These are phyloP conservation scores for Coffea humblotiana DNA, from an alignment of 305 asterid species.

Conservation along the genomic window DNA sequence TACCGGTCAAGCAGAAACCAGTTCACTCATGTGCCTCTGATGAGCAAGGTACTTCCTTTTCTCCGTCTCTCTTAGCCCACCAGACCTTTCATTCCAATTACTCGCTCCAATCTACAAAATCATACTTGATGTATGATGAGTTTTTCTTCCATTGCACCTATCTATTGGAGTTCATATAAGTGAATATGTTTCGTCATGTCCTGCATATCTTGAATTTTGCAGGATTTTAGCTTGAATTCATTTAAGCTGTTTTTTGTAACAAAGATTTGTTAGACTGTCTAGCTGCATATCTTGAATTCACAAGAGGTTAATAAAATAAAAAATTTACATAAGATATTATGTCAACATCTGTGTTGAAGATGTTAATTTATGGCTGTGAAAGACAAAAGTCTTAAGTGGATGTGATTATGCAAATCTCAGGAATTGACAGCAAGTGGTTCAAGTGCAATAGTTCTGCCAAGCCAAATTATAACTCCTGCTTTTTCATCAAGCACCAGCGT, in stretches of 20 bases:
- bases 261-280: background rate
- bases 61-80: background rate
- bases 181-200: background rate
- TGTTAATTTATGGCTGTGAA: too few species aligned
- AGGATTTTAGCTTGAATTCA: background rate
- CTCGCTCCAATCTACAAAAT: too few species aligned
- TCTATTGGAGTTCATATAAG: background rate
- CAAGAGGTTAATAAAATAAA: background rate
- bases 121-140: background rate
- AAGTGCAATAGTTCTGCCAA: conserved; percentile 3
- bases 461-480: background rate
- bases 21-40: background rate
- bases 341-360: background rate
- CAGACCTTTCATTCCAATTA: background rate
- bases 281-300: background rate
- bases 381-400: background rate
- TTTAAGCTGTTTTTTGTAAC: background rate
- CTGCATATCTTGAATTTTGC: too few species aligned
- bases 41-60: background rate
- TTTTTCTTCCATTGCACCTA: background rate
- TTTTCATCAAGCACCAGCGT: background rate
- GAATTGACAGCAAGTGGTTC: background rate
- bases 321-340: background rate
- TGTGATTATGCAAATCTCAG: background rate
- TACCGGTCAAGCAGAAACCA: background rate